Evolutionary conservation across 352 stramenopile species (phyloP).

Genomic region (Aphanomyces astaci): DNA sequence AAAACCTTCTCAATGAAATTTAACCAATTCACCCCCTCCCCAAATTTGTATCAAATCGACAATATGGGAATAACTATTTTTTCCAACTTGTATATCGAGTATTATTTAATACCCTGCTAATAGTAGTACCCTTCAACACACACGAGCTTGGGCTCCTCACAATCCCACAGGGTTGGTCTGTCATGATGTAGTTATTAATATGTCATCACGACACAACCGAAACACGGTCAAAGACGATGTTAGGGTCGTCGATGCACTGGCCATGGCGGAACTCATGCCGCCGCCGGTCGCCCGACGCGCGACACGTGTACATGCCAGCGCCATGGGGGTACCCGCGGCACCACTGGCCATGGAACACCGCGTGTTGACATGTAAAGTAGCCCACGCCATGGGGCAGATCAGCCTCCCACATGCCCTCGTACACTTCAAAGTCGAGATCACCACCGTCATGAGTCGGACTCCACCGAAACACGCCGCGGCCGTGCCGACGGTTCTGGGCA

Average conservation of each 20-base stretch:
- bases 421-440: conserved; percentile 39
- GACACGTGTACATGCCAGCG: conserved; percentile 40
- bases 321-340: conserved; percentile 42
- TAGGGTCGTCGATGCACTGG: not conserved
- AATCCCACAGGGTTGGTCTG: no score
- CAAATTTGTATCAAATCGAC: no score
- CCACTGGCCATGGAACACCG: conserved; percentile 53
- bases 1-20: no score
- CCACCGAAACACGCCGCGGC: conserved; percentile 56
- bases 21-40: no score
- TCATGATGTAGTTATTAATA: no score
- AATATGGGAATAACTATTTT: no score
- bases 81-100: no score
- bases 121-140: no score
- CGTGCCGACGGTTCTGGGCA: conserved; percentile 37
- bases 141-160: no score
- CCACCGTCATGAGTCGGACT: not conserved
- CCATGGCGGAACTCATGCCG: not conserved
- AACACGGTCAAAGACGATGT: not conserved
- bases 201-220: no score
- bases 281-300: conserved; percentile 24
- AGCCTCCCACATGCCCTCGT: conserved; percentile 36
- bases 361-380: conserved; percentile 42
- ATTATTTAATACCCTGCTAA: no score
- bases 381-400: conserved; percentile 53